Evolutionary conservation across 2,329 filamentous ascomycete genomes (phyloP), one percentile per base, ranked within the genome.

Genomic region (Celoporthe dispersa): DNA sequence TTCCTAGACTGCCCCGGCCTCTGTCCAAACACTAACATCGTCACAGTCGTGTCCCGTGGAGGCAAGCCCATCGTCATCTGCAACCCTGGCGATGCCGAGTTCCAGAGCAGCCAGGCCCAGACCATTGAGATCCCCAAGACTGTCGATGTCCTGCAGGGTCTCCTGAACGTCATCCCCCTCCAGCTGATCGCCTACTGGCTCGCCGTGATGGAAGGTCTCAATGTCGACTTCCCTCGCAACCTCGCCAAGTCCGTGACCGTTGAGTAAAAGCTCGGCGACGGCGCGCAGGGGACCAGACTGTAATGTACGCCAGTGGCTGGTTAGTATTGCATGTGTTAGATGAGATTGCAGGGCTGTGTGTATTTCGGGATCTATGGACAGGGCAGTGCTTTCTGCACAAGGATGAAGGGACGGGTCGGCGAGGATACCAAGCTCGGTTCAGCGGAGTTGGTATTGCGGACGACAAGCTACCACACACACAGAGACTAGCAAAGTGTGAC

Each of bases 131-230:
- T 99, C 71, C 96, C 96, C 76, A 91, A 92, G 87, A 98, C 95
- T 8, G 94, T 98, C 72, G 96, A 99, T 80, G 92, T 91, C 77
- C 89, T 99, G 70, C 96, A 99, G 86, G 96, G 96, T 81, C 91
- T 99, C 76, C 89, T 99, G 79, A 99, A 99, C 83, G 96, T 99
- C 78, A 93, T 99, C 76, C 96, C 96, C 66, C 88, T 99, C 78
- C 96, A 99, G 86, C 88, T 99, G 77, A 98, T 99, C 85, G 93
- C 96, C 71, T 99, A 99, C 88, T 98, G 96, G 95, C 90, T 99
- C 74, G 96, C 96, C 68, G 95, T 99, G 77, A 92, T 92, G 75
- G 96, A 97, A 85, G 95, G 94, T 66, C 86, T 98, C 75, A 98
- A 99, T 80, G 96, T 99, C 71, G 96, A 99, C 81, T 98, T 98